Evolutionary conservation across 441 rosid species (phyloP), one percentile per base, ranked within the genome.

Genomic region (Eugenia klotzschiana): DNA sequence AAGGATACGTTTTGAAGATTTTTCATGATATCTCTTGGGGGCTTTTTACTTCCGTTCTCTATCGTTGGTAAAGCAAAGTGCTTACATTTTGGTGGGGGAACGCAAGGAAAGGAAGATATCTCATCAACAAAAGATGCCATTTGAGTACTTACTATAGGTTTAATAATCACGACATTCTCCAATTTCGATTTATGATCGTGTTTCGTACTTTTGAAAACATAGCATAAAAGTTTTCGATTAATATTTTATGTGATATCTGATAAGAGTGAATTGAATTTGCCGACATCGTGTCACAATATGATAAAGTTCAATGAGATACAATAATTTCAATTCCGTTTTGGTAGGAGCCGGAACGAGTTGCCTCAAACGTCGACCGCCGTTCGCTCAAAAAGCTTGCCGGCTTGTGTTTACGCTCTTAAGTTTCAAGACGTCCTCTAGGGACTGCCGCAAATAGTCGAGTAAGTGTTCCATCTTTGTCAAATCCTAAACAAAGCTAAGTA

Each of bases 281-380:
- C 13, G 0, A 69, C 2, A 20, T 69, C 4, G 0, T 3, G 0
- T 33, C n/a, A 1, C 22, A 64, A 64, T 33, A 1, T 0, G 4
- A 2, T 64, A 20, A 64, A 15, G 5, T 2, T 10, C 49, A 9
- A 46, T 3, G 51, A 49, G 51, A 12, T 3, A 46, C 12, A 49
- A 49, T 49, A 49, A 49, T 12, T 49, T 49, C 4, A 49, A 11
- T 49, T 12, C 15, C 12, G 12, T 49, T 49, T 11, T 12, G 51
- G 51, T 3, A 3, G 51, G 4, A 49, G 15, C 12, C 50, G 51
- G 15, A 49, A 12, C 51, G 51, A 18, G 43, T 64, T 33, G 74
- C 2, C 74, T 29, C 0, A 4, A 18, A 1, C 3, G 18, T 4
- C 3, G 13, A 16, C 43, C 14, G 2, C 15, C 8, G 6, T 18